These are phyloP conservation scores for Galerina sulciceps DNA, from an alignment of 768 basidiomycete species.

Conservation along the genomic window DNA sequence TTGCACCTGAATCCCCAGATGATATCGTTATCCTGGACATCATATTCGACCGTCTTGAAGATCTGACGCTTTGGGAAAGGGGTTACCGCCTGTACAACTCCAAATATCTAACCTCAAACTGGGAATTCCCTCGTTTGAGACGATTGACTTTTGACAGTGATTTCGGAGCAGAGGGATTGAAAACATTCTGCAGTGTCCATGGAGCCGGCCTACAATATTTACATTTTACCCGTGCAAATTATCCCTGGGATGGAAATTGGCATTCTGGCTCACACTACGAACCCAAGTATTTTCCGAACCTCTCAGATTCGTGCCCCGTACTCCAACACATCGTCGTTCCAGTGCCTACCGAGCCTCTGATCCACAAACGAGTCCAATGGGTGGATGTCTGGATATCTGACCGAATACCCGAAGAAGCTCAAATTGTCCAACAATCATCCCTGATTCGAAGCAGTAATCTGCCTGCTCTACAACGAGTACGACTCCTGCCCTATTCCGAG, in stretches of 20 bases:
- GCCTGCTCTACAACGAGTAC: conserved; percentile 4
- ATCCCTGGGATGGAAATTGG: neutral
- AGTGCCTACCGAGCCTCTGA: neutral
- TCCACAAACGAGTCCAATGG: conserved; percentile 1
- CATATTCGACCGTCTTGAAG: neutral
- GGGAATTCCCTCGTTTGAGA: neutral
- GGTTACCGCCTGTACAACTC: neutral
- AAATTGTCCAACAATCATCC: neutral
- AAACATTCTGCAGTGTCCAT: neutral
- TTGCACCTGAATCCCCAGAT: neutral
- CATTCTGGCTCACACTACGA: neutral
- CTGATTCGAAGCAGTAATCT: neutral
- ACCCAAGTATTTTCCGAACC: neutral
- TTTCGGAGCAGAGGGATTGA: neutral
- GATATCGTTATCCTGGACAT: neutral
- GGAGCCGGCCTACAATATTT: neutral
- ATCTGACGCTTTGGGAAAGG: neutral
- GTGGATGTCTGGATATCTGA: conserved; percentile 6
- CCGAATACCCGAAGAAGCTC: neutral
- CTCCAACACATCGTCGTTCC: conserved; percentile 5
- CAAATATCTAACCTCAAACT: neutral
- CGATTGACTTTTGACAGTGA: conserved; percentile 1
- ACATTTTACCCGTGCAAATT: neutral
- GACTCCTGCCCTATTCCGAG: neutral
- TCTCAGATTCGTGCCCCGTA: neutral